Evolutionary conservation across 345 rosid genomes (phyloP).

Genomic region (Garcia nutans): DNA sequence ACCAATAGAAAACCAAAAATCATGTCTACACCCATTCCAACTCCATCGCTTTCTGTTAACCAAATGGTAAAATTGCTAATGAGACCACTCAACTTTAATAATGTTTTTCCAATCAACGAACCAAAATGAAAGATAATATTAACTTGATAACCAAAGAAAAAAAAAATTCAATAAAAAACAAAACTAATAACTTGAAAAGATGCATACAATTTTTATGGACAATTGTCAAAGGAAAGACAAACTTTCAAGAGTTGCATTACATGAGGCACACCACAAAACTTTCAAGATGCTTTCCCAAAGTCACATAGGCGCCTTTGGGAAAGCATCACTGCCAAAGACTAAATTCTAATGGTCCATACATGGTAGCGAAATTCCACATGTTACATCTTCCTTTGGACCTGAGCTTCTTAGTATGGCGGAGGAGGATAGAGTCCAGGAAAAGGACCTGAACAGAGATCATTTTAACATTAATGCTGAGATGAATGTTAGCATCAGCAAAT

Average conservation of each 20-base stretch:
- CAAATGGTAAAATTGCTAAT: too few species aligned
- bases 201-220: neutral
- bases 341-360: neutral
- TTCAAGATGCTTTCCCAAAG: too few species aligned
- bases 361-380: neutral
- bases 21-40: too few species aligned
- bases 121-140: too few species aligned
- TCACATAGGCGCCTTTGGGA: neutral
- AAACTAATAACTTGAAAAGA: neutral
- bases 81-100: too few species aligned
- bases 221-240: neutral
- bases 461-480: neutral
- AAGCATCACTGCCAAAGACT: neutral
- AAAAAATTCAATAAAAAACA: too few species aligned
- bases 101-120: too few species aligned
- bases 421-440: conserved; percentile 59
- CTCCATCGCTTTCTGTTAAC: too few species aligned
- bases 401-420: conserved; percentile 47
- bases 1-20: too few species aligned
- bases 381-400: neutral
- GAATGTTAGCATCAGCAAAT: neutral
- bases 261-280: neutral
- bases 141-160: too few species aligned
- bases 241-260: neutral
- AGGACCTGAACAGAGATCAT: conserved; percentile 41